A percentile compares a stretch with the other conserved stretches of the same genome.
phyloP scores from a whole-genome alignment of 2,329 filamentous ascomycete species.

The Capronia coronata region DNA sequence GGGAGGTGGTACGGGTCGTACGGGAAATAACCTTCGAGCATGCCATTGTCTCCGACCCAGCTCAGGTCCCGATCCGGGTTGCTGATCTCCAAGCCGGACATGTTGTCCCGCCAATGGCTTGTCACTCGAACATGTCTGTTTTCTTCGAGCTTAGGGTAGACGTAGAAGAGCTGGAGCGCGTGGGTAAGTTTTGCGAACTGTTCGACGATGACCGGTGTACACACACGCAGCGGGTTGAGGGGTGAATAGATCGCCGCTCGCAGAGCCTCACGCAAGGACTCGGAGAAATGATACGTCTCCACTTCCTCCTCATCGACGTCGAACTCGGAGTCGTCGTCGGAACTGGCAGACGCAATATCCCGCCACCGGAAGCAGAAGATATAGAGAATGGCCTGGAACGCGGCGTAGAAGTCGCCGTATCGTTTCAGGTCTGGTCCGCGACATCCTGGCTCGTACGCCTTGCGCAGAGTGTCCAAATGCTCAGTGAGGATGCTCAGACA shows the following conservation, averaged over 20 bases:
- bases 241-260: constrained; percentile 74
- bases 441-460: constrained; percentile 64
- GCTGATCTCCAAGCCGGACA: constrained; percentile 36
- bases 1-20: constrained; percentile 95
- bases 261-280: constrained; percentile 66
- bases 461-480: constrained; percentile 70
- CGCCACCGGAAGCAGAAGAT: constrained; percentile 98
- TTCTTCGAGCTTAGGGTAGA: constrained; percentile 78
- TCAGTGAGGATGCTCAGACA: constrained; percentile 73
- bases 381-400: constrained; percentile 84
- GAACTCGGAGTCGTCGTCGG: constrained; percentile 51
- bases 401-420: constrained; percentile 78
- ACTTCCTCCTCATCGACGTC: constrained; percentile 50
- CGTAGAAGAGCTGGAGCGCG: constrained; percentile 80
- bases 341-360: constrained; percentile 57
- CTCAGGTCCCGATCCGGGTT: constrained; percentile 50
- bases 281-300: constrained; percentile 71
- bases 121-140: constrained; percentile 73
- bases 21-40: constrained; percentile 91
- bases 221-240: constrained; percentile 92
- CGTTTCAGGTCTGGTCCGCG: constrained; percentile 77
- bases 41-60: constrained; percentile 63
- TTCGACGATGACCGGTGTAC: constrained; percentile 79
- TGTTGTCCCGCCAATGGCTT: constrained; percentile 27
- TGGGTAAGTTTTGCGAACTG: constrained; percentile 86